phyloP scores from a whole-genome alignment of 1,284 basidiomycete species.

The Marasmius fiardii region DNA sequence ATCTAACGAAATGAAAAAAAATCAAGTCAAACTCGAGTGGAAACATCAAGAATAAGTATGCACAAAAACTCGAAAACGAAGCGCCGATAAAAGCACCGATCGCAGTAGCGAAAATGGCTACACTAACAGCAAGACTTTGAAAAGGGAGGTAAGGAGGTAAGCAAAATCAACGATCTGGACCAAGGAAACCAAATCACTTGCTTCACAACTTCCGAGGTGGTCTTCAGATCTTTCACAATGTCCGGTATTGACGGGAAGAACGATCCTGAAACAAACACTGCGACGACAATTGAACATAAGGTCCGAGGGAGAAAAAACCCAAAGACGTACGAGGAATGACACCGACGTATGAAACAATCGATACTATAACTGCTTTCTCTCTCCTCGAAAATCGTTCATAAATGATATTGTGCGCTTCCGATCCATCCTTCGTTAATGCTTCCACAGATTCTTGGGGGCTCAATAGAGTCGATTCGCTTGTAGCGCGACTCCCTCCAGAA shows the following conservation, averaged over 20 bases:
- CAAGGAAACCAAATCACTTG: too few relatives aligned
- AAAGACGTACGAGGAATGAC: not conserved
- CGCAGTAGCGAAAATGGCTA: constrained; percentile 40
- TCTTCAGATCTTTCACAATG: constrained; percentile 57
- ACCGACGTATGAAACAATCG: constrained; percentile 1
- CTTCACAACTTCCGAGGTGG: constrained; percentile 54
- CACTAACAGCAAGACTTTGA: constrained; percentile 32
- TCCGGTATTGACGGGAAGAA: constrained; percentile 71
- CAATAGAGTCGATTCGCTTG: not conserved
- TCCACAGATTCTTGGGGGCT: not conserved
- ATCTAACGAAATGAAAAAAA: constrained; percentile 38
- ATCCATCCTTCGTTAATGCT: not conserved
- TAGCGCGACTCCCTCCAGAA: not conserved
- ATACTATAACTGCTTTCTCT: not conserved
- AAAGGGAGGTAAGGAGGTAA: not conserved
- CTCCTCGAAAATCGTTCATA: constrained; percentile 1
- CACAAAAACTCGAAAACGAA: constrained; percentile 50
- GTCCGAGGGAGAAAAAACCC: not conserved
- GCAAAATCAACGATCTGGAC: not conserved
- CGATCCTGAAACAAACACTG: constrained; percentile 65
- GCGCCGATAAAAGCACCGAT: constrained; percentile 49
- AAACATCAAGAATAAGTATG: constrained; percentile 15
- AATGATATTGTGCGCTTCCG: constrained; percentile 1
- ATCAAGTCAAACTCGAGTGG: not conserved
- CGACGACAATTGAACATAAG: too few relatives aligned